Evolutionary conservation across 768 basidiomycete genomes (phyloP).

Genomic region (Termitomyces sp.): DNA sequence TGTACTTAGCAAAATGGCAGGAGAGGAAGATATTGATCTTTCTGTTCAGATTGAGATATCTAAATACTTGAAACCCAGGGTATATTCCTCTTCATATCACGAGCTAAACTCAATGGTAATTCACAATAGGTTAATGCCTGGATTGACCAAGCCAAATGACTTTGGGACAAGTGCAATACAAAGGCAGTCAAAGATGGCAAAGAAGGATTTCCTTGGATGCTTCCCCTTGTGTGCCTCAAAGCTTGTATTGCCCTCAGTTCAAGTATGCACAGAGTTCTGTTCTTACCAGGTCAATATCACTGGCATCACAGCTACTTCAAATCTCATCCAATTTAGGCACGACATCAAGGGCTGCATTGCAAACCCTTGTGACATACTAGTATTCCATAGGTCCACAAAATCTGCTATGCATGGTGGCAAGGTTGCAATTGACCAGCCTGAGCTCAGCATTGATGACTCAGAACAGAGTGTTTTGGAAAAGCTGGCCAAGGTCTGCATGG

Average conservation of each 20-base stretch:
- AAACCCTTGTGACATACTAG: slow-evolving; percentile 89
- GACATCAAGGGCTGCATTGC: slow-evolving; percentile 89
- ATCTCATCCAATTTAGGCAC: slow-evolving; percentile 95
- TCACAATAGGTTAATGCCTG: slow-evolving; percentile 62
- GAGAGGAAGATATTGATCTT: slow-evolving; percentile 70
- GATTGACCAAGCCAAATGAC: slow-evolving; percentile 69
- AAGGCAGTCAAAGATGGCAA: slow-evolving; percentile 57
- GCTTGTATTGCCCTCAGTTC: slow-evolving; percentile 26
- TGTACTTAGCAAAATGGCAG: slow-evolving; percentile 66
- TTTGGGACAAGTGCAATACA: slow-evolving; percentile 74
- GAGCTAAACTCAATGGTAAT: not conserved
- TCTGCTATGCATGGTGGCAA: slow-evolving; percentile 42
- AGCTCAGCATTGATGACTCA: slow-evolving; percentile 76
- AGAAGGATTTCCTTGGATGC: slow-evolving; percentile 58
- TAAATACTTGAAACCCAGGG: slow-evolving; percentile 73
- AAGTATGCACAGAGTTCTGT: not conserved
- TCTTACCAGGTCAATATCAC: slow-evolving; percentile 78
- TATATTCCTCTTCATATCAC: slow-evolving; percentile 17
- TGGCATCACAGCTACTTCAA: slow-evolving; percentile 85
- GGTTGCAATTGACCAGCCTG: slow-evolving; percentile 70
- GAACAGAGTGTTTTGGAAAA: slow-evolving; percentile 64
- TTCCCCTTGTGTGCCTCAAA: slow-evolving; percentile 85
- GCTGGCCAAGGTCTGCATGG: slow-evolving; percentile 76
- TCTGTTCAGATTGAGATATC: slow-evolving; percentile 79
- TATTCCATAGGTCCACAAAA: slow-evolving; percentile 84